phyloP scores from a whole-genome alignment of 306 rosid species.

The Begonia loranthoides region DNA sequence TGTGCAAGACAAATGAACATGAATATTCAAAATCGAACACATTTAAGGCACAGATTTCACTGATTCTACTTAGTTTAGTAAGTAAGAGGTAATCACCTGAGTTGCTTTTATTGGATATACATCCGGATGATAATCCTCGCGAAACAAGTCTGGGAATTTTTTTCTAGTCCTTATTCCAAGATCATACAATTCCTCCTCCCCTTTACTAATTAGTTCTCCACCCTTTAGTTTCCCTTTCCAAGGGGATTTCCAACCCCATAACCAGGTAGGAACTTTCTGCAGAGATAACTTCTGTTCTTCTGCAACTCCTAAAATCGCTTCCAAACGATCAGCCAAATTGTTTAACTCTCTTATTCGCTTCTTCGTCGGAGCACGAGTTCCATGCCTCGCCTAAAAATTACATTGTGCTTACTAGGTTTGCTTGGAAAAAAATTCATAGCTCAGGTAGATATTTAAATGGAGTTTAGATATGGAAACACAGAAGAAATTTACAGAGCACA shows the following conservation, averaged over 20 bases:
- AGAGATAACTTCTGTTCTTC: constrained; percentile 27
- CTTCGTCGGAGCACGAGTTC: constrained; percentile 86
- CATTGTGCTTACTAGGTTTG: no score
- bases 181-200: constrained; percentile 73
- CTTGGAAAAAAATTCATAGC: no score
- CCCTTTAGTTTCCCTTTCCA: constrained; percentile 75
- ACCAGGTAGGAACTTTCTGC: constrained; percentile 60
- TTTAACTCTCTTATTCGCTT: constrained; percentile 57
- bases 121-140: constrained; percentile 74
- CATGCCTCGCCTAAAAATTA: constrained; percentile 75
- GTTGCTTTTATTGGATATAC: constrained; percentile 60
- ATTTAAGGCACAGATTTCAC: no score
- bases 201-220: constrained; percentile 50
- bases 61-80: no score
- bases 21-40: no score
- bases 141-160: constrained; percentile 51
- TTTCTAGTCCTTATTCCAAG: constrained; percentile 59
- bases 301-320: constrained; percentile 39
- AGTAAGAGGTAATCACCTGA: constrained; percentile 29
- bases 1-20: background rate
- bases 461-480: no score
- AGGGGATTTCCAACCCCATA: constrained; percentile 69
- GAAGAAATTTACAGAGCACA: no score
- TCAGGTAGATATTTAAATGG: no score
- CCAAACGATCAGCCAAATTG: constrained; percentile 33